Evolutionary conservation across 108 stramenopile species (phyloP).

Genomic region (Pelagomonas calceolata): DNA sequence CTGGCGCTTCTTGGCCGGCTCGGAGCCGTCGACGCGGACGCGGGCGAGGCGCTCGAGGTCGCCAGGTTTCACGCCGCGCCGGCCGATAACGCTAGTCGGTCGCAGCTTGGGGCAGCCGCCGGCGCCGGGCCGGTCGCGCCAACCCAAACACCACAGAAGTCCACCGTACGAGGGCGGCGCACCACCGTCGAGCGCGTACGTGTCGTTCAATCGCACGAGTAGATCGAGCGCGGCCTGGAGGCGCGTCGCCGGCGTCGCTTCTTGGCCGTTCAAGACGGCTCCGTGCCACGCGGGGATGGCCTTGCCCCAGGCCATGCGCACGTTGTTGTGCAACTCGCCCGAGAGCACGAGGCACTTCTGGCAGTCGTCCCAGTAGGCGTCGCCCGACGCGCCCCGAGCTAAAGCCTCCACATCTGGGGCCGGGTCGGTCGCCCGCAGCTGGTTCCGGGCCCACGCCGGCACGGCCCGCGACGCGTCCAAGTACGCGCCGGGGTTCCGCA

Average conservation of each 20-base stretch:
- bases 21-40: no score
- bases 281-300: conserved; percentile 46
- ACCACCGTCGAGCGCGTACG: conserved; percentile 59
- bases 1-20: no score
- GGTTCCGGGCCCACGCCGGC: conserved; percentile 33
- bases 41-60: no score
- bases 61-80: no score
- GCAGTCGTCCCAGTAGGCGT: conserved; percentile 55
- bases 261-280: background rate
- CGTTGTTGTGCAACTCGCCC: conserved; percentile 68
- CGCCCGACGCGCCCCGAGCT: conserved; percentile 22
- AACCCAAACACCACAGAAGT: conserved; percentile 61
- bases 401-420: conserved; percentile 11
- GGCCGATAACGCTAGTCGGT: no score
- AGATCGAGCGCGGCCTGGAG: conserved; percentile 15
- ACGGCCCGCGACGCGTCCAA: conserved; percentile 27
- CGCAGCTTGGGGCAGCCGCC: conserved; percentile 15
- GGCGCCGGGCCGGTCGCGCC: conserved; percentile 46
- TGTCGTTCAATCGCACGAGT: conserved; percentile 50
- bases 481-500: conserved; percentile 34
- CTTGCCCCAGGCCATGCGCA: conserved; percentile 69
- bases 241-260: background rate
- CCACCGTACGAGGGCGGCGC: conserved; percentile 62
- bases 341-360: conserved; percentile 49
- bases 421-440: background rate